Percentiles rank a stretch among this genome's conserved stretches.
Evolutionary conservation across 345 rosid species (phyloP).

Genomic region (Hypericum perforatum): DNA sequence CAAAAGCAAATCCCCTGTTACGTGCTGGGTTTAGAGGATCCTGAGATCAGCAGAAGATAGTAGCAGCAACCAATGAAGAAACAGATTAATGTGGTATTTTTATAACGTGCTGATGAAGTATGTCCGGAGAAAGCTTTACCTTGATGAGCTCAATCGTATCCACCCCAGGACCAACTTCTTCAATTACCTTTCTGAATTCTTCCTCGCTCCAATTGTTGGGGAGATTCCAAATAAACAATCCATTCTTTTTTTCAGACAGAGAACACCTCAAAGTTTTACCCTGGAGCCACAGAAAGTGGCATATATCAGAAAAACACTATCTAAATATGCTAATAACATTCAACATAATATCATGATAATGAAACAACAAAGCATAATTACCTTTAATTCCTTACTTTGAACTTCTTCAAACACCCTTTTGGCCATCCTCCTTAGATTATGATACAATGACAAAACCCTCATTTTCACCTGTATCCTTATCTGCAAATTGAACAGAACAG

Average conservation of each 20-base stretch:
- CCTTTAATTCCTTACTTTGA: slow-evolving; percentile 90
- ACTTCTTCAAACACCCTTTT: slow-evolving; percentile 78
- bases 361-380: slow-evolving; percentile 15
- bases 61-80: slow-evolving; percentile 8
- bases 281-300: slow-evolving; percentile 27
- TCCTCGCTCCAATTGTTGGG: slow-evolving; percentile 93
- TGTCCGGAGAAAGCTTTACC: slow-evolving; percentile 33
- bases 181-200: slow-evolving; percentile 69
- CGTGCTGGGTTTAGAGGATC: slow-evolving; percentile 78
- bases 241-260: slow-evolving; percentile 80
- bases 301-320: not conserved
- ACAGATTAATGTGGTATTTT: slow-evolving; percentile 5
- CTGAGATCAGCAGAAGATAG: slow-evolving; percentile 32
- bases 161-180: slow-evolving; percentile 86
- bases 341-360: not conserved
- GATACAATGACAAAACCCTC: slow-evolving; percentile 92
- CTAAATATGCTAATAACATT: not conserved
- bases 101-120: not conserved
- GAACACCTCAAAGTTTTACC: slow-evolving; percentile 94
- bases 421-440: slow-evolving; percentile 63
- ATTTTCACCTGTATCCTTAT: slow-evolving; percentile 85
- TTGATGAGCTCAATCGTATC: slow-evolving; percentile 85
- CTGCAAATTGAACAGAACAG: slow-evolving; percentile 23
- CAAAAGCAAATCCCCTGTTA: slow-evolving; percentile 95
- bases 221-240: slow-evolving; percentile 86